Conservation (phyloP, 225 moss, liverwort and hornwort species). For the Physcomitrellopsis africana region DNA sequence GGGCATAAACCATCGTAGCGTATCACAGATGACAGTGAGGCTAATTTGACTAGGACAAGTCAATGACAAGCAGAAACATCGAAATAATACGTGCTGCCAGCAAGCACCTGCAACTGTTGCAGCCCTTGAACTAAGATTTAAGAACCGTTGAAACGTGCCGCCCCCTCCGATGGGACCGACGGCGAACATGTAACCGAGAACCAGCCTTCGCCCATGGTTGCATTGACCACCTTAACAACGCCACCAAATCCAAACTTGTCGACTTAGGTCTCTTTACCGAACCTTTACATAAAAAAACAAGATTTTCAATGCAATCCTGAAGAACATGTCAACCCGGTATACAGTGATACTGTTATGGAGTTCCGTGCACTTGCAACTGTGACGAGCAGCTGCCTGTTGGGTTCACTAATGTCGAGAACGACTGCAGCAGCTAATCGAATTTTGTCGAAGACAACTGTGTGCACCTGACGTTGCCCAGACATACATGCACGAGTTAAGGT, state of each 20-base stretch:
- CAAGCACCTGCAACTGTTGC: slow-evolving; percentile 26
- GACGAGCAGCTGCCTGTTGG: background rate
- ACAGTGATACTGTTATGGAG: background rate
- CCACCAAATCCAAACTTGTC: background rate
- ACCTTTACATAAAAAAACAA: background rate
- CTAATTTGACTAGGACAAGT: background rate
- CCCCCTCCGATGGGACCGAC: slow-evolving; percentile 18
- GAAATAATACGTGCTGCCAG: background rate
- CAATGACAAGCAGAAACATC: background rate
- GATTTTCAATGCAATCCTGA: background rate
- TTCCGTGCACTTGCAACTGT: background rate
- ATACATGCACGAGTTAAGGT: background rate
- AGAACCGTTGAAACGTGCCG: background rate
- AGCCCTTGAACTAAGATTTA: slow-evolving; percentile 26
- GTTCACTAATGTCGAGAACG: background rate
- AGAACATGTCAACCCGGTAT: background rate
- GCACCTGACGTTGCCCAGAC: background rate
- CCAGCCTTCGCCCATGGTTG: slow-evolving; percentile 24
- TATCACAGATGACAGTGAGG: background rate
- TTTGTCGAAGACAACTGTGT: too few relatives aligned
- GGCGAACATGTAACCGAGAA: slow-evolving; percentile 23
- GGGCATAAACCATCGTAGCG: background rate
- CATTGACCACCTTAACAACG: background rate
- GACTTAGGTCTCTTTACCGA: background rate
- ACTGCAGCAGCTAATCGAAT: background rate